phyloP scores from a whole-genome alignment of 2,329 filamentous ascomycete species.

The Fusarium denticulatum region DNA sequence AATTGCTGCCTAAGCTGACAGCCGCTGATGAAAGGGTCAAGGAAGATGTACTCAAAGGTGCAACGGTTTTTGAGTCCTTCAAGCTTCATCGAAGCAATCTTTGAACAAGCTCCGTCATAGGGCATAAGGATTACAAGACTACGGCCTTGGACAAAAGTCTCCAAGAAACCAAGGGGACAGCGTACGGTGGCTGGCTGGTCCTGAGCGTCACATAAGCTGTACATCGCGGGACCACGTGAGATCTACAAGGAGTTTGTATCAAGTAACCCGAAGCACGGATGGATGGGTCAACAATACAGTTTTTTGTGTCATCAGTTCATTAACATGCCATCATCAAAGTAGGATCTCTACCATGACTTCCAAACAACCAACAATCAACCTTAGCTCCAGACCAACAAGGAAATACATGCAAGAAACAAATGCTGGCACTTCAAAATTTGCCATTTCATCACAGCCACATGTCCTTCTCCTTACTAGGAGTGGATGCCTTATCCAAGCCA shows the following conservation, averaged over 20 bases:
- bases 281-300: conserved; percentile 30
- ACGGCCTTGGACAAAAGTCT: background rate
- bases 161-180: background rate
- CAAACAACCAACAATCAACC: conserved; percentile 43
- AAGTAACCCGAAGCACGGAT: conserved; percentile 13
- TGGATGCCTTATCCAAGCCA: conserved; percentile 49
- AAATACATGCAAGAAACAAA: conserved; percentile 37
- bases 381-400: conserved; percentile 37
- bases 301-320: conserved; percentile 52
- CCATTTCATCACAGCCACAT: conserved; percentile 44
- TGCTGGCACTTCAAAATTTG: conserved; percentile 24
- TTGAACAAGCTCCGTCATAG: conserved; percentile 25
- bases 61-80: conserved; percentile 73
- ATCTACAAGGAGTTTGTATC: conserved; percentile 17
- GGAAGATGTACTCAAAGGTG: conserved; percentile 70
- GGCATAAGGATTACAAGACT: background rate
- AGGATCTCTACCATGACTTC: conserved; percentile 42
- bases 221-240: conserved; percentile 5
- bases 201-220: background rate
- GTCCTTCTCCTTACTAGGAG: conserved; percentile 46
- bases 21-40: conserved; percentile 69
- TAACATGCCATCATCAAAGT: conserved; percentile 50
- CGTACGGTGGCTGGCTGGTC: background rate
- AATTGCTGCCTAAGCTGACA: conserved; percentile 63
- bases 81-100: conserved; percentile 60